Evolutionary conservation across 148 eudicot genomes (phyloP).

Genomic region (Spergularia marina): DNA sequence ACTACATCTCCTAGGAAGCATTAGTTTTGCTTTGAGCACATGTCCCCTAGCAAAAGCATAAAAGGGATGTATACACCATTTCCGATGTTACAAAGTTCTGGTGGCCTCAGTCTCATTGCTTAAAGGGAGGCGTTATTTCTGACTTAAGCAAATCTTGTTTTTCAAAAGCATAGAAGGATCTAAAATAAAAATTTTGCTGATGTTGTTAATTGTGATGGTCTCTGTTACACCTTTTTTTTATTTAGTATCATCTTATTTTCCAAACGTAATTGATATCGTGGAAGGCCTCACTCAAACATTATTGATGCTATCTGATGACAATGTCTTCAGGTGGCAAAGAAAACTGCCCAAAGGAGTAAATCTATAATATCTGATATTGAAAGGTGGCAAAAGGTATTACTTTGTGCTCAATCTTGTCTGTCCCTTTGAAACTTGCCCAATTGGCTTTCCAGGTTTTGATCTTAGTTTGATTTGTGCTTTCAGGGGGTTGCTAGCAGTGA

Average conservation of each 20-base stretch:
- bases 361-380: slow-evolving; percentile 79
- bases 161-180: not conserved
- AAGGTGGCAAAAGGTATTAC: slow-evolving; percentile 88
- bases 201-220: not conserved
- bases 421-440: slow-evolving; percentile 1
- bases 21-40: no score
- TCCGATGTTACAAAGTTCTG: no score
- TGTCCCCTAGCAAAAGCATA: no score
- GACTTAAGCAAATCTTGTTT: not conserved
- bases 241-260: no score
- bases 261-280: not conserved
- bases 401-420: not conserved
- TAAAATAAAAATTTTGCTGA: not conserved
- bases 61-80: no score
- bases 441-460: slow-evolving; percentile 26
- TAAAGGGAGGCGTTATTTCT: not conserved
- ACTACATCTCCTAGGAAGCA: no score
- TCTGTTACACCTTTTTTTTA: no score
- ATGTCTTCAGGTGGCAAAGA: slow-evolving; percentile 77
- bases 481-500: slow-evolving; percentile 97
- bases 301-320: slow-evolving; percentile 12
- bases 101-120: not conserved
- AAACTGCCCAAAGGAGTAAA: slow-evolving; percentile 89
- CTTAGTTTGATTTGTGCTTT: slow-evolving; percentile 23
- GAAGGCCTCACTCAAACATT: not conserved